Evolutionary conservation across 305 asterid genomes (phyloP), one percentile per base, ranked within the genome.

Genomic region (Stenogyne calaminthoides): DNA sequence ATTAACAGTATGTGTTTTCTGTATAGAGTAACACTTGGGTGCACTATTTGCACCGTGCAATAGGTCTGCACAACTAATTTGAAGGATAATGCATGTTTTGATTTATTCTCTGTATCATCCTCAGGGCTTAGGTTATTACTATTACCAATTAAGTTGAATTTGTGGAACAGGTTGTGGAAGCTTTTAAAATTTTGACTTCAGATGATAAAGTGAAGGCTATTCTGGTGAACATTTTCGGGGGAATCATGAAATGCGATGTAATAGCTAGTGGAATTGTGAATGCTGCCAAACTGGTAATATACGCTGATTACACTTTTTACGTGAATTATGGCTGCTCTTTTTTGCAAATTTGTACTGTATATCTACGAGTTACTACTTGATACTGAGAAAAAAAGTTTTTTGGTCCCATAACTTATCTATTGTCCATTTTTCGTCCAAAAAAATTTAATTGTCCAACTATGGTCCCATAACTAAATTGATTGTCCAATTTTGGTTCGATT

Each of bases 201-300:
- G 99, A 95, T 77, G 96, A 95, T 64, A 95, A 93, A 83, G 99
- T 93, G 77, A 95, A 93, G 85, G 99, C 95, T 57, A 95, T 95
- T 78, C 86, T 95, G 70, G 99, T 95, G 78, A 93, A 95, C 88
- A 93, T 95, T 70, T 95, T 95, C 78, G 99, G 99, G 71, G 99
- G 99, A 80, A 95, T 95, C 52, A 95, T 95, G 99, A 93, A 95
- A 85, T 95, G 99, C 52, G 98, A 95, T 77, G 95, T 95, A 18
- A 95, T 95, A 72, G 98, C 99, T 71, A 88, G 97, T 74, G 99
- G 99, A 74, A 95, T 95, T 56, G 98, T 93, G 80, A 95, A 91
- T 87, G 99, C 99, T 78, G 98, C 99, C 54, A 91, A 95, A 79
- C 89, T 80, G 83, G 99, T 93, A 76, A 51, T 49, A 20, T 51